phyloP scores from a whole-genome alignment of 2,329 filamentous ascomycete genomes.

The Domatiomyces catenatus region DNA sequence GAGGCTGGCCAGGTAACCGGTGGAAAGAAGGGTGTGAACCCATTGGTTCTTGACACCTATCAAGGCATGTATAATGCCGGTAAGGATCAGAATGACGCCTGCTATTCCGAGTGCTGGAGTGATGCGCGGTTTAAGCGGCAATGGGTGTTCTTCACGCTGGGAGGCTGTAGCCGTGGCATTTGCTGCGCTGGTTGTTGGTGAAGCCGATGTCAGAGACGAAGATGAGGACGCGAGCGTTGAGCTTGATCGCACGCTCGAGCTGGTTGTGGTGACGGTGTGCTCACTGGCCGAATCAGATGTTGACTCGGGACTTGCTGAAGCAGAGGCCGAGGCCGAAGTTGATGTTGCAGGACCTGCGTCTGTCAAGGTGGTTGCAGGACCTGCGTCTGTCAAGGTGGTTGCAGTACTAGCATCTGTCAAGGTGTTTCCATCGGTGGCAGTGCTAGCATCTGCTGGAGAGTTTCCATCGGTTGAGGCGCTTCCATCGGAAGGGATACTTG shows the following conservation, averaged over 20 bases:
- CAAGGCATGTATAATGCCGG: slow-evolving; percentile 55
- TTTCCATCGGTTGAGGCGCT: background rate
- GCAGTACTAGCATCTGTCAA: no score
- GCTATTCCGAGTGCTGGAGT: slow-evolving; percentile 70
- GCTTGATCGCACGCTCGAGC: background rate
- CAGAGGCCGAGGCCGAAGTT: background rate
- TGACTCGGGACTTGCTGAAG: background rate
- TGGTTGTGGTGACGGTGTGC: background rate
- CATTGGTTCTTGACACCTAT: slow-evolving; percentile 70
- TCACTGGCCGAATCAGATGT: background rate
- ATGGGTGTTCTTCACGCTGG: background rate
- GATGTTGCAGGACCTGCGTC: no score
- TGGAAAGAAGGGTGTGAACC: slow-evolving; percentile 67
- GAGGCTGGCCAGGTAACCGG: slow-evolving; percentile 56
- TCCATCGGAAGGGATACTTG: background rate
- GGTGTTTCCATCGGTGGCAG: no score
- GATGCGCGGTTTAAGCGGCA: slow-evolving; percentile 59
- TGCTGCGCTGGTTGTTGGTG: background rate
- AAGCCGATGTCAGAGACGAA: background rate
- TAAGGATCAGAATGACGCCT: slow-evolving; percentile 58
- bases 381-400: no score
- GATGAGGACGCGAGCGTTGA: background rate
- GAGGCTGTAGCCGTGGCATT: background rate
- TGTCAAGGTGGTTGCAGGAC: no score
- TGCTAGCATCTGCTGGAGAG: background rate